Evolutionary conservation across 345 rosid genomes (phyloP), one percentile per base, ranked within the genome.

Genomic region (Physaria fendleri): DNA sequence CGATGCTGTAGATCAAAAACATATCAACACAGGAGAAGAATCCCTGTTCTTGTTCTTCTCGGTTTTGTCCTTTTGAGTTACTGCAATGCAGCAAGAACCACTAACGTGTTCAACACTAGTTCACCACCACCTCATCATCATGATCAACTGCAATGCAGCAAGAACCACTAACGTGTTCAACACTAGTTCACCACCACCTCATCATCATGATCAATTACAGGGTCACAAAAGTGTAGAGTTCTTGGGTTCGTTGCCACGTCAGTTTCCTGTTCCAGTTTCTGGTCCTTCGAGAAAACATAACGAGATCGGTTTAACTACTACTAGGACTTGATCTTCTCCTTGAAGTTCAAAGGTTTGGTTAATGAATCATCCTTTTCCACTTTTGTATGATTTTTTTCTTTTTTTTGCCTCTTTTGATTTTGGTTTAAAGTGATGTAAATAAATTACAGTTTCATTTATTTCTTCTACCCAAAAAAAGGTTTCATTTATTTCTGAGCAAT

Each of bases 211-310:
- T 45, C 57, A 51, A 43, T 54, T 14, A 13, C 47, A 62, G 55
- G 64, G 62, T 53, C 64, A 69, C 25, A 33, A 51, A 48, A 56
- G 25, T 17, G 40, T 77, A 84, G 87, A 77, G 64, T 85, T 79
- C 71, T 33, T 72, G 51, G 86, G 86, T 39, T 84, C 71, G 76
- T 71, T 92, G 76, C 98, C 95, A 7, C 85, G 80, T 60, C 85
- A 79, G 62, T 73, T 85, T 5, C 96, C 90, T 0, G 67, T 92
- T 54, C 98, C 96, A 29, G 69, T 80, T 51, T 92, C 95, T 29
- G 98, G 95, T 50, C 98, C 98, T 44, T 91, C 98, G 7, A 77
- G 95, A 74, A 85, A 81, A 66, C 96, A 92, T 78, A 92, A 92
- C 70, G 87, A 64, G 42, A 79, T 92, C 69, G 98, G 98, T 74